phyloP scores from a whole-genome alignment of 371 early-diverging fungal species.

The Lichtheimia ramosa region DNA sequence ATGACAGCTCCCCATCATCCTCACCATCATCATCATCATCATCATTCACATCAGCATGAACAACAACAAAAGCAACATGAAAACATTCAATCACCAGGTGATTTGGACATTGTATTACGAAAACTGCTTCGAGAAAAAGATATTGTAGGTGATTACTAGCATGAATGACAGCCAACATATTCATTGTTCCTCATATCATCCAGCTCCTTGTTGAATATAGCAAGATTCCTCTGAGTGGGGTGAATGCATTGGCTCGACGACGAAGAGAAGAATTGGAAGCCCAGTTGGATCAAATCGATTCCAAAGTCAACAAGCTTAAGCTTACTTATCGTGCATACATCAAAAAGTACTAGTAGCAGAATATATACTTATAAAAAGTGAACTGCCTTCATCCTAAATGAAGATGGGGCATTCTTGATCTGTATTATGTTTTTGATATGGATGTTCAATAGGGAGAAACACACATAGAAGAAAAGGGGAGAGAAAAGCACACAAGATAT shows the following conservation, averaged over 20 bases:
- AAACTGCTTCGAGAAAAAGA: constrained; percentile 13
- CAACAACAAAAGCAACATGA: neutral
- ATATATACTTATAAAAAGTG: no score
- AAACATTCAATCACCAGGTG: neutral
- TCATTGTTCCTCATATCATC: no score
- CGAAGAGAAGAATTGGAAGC: constrained; percentile 56
- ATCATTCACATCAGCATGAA: neutral
- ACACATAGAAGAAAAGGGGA: neutral
- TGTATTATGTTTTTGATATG: no score
- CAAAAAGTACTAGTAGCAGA: constrained; percentile 1
- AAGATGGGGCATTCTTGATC: no score
- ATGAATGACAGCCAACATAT: neutral
- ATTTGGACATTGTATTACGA: constrained; percentile 7
- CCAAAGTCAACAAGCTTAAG: constrained; percentile 32
- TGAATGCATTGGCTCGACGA: constrained; percentile 46
- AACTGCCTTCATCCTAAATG: no score
- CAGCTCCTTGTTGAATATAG: constrained; percentile 54
- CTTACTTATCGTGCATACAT: constrained; percentile 9
- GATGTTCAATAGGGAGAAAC: no score
- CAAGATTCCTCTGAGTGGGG: constrained; percentile 54
- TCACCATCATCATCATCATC: no score
- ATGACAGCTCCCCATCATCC: neutral
- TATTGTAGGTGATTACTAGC: constrained; percentile 3
- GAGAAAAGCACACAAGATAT: neutral
- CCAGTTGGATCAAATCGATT: constrained; percentile 42